Evolutionary conservation across 441 rosid genomes (phyloP), one percentile per base, ranked within the genome.

Genomic region (Aleurites moluccanus): DNA sequence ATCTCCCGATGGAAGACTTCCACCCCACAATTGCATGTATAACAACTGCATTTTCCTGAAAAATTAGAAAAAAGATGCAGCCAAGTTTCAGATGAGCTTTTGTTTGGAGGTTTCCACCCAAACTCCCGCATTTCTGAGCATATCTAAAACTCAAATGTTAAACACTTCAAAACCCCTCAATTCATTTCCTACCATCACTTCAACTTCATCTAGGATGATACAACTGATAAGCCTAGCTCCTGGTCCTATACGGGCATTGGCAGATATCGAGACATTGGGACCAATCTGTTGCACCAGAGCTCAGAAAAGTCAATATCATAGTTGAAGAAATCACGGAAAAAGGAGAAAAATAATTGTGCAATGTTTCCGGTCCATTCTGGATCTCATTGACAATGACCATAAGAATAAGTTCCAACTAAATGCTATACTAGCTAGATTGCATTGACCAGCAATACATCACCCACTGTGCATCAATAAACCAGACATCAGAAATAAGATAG

Each of bases 191-290:
- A 94, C 98, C 95, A 87, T 86, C 86, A 94, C 86, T 84, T 91
- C 95, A 73, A 94, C 97, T 20, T 83, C 89, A 55, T 94, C 98
- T 64, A 94, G 91, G 73, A 94, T 89, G 78, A 92, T 91, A 80
- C 98, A 94, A 69, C 86, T 87, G 71, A 87, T 89, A 72, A 94
- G 98, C 87, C 97, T 89, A 71, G 90, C 97, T 64, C 98, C 98
- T 6, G 96, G 88, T 84, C 97, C 98, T 69, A 94, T 87, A 74
- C 93, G 97, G 79, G 96, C 98, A 88, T 92, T 92, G 20, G 98
- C 98, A 47, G 97, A 91, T 75, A 94, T 85, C 8, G 97, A 92
- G 67, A 91, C 98, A 67, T 91, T 91, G 63, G 97, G 97, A 79
- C 98, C 98, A 75, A 92, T 86, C 97, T 94, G 90, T 85, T 76